phyloP scores from a whole-genome alignment of 73 alveolate species.

The Paramecium sonneborni region DNA sequence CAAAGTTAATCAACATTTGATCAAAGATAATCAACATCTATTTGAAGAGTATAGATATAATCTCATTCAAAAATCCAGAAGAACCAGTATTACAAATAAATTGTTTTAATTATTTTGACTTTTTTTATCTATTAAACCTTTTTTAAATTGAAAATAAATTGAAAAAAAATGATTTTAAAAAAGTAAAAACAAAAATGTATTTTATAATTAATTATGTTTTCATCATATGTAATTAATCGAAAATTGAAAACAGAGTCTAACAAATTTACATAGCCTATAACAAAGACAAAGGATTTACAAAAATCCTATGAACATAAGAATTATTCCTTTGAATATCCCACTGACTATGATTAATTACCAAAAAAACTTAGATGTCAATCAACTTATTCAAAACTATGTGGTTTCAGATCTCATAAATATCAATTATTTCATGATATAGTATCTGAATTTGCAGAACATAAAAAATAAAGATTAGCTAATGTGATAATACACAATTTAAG shows the following conservation, averaged over 20 bases:
- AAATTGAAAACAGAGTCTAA: background rate
- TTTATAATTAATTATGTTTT: background rate
- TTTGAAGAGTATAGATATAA: background rate
- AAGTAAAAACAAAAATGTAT: background rate
- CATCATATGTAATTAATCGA: background rate
- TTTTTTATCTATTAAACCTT: background rate
- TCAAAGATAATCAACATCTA: background rate
- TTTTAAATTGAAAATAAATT: background rate
- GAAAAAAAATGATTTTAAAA: background rate
- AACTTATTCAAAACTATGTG: background rate
- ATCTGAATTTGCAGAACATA: conserved; percentile 22
- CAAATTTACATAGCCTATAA: background rate
- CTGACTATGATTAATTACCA: background rate
- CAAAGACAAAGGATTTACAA: background rate
- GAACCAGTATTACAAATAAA: background rate
- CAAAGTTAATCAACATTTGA: background rate
- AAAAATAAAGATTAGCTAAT: conserved; percentile 9
- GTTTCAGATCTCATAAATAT: background rate
- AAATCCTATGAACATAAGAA: background rate
- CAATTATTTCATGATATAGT: background rate
- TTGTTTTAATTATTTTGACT: background rate
- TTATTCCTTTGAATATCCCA: background rate
- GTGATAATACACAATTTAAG: conserved; percentile 1
- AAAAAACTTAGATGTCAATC: conserved; percentile 15
- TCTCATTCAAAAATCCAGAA: background rate